A percentile compares a stretch with the other conserved stretches of the same genome.
Conservation (phyloP, 306 rosid genomes). For the Trifolium subterraneum region DNA sequence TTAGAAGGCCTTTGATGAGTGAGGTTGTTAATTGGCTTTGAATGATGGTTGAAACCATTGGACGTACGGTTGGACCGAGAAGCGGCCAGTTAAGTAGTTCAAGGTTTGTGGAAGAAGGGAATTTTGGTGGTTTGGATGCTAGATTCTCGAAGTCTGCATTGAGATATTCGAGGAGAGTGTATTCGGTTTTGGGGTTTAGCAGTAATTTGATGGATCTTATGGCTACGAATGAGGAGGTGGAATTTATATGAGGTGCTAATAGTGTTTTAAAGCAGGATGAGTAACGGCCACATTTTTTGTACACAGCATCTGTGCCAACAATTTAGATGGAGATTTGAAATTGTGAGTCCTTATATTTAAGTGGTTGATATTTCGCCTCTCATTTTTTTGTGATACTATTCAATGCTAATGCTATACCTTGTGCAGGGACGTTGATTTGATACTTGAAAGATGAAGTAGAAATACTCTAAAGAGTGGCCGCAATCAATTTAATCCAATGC, state of each 20-base stretch:
- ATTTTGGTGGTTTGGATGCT: constrained; percentile 53
- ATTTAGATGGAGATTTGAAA: constrained; percentile 30
- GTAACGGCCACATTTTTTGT: no score
- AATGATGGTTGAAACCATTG: constrained; percentile 84
- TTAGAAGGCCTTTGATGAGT: constrained; percentile 85
- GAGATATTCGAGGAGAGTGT: constrained; percentile 77
- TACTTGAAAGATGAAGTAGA: constrained; percentile 9
- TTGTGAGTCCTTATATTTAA: constrained; percentile 2
- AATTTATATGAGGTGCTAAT: constrained; percentile 43
- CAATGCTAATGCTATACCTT: constrained; percentile 27
- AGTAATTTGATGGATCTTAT: constrained; percentile 93
- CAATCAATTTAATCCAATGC: constrained; percentile 3
- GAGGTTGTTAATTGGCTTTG: constrained; percentile 88
- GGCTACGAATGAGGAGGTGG: constrained; percentile 73
- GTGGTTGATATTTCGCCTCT: constrained; percentile 22
- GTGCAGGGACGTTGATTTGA: constrained; percentile 24
- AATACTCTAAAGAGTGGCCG: not conserved
- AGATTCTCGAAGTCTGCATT: constrained; percentile 52
- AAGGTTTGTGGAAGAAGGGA: constrained; percentile 50
- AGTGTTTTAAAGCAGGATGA: constrained; percentile 52
- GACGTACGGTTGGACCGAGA: constrained; percentile 62
- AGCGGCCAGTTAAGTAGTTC: constrained; percentile 28
- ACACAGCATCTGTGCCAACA: constrained; percentile 5
- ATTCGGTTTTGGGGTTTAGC: constrained; percentile 88
- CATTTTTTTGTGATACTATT: constrained; percentile 6